A percentile compares a stretch with the other conserved stretches of the same genome.
These are phyloP conservation scores for Gautieria morchelliformis DNA, from an alignment of 768 basidiomycete genomes.

Conservation along the genomic window DNA sequence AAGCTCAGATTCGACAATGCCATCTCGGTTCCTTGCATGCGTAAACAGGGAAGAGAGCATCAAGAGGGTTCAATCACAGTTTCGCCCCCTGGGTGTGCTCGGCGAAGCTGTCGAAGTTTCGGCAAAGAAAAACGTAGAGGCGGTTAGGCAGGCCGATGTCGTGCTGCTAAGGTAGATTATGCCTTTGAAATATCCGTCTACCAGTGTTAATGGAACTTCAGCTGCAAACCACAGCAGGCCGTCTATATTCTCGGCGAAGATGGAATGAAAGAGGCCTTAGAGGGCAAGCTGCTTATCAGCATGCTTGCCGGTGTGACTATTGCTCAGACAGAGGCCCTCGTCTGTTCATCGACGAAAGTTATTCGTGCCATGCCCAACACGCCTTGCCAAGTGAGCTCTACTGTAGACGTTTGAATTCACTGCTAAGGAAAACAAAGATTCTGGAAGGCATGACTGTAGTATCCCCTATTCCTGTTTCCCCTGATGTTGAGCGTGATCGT, in stretches of 20 bases:
- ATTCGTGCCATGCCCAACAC: slow-evolving; percentile 99
- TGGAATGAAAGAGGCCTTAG: slow-evolving; percentile 76
- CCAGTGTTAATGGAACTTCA: slow-evolving; percentile 20
- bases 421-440: slow-evolving; percentile 45
- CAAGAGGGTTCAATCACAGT: slow-evolving; percentile 50
- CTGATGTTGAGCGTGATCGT: slow-evolving; percentile 49
- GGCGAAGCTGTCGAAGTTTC: slow-evolving; percentile 64
- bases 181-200: neutral
- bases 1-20: slow-evolving; percentile 41
- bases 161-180: slow-evolving; percentile 75
- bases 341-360: slow-evolving; percentile 67
- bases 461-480: slow-evolving; percentile 52
- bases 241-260: slow-evolving; percentile 57
- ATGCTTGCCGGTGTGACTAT: slow-evolving; percentile 97
- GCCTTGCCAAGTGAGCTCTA: slow-evolving; percentile 68
- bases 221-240: slow-evolving; percentile 92
- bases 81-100: slow-evolving; percentile 45
- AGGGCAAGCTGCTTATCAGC: slow-evolving; percentile 88
- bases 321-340: slow-evolving; percentile 65
- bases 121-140: slow-evolving; percentile 58
- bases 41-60: slow-evolving; percentile 75
- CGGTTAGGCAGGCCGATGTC: slow-evolving; percentile 71
- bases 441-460: slow-evolving; percentile 98
- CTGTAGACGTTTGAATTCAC: neutral
- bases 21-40: slow-evolving; percentile 76